Evolutionary conservation across 495 filamentous ascomycete genomes (phyloP).

Genomic region (Mytilinidion resinicola): DNA sequence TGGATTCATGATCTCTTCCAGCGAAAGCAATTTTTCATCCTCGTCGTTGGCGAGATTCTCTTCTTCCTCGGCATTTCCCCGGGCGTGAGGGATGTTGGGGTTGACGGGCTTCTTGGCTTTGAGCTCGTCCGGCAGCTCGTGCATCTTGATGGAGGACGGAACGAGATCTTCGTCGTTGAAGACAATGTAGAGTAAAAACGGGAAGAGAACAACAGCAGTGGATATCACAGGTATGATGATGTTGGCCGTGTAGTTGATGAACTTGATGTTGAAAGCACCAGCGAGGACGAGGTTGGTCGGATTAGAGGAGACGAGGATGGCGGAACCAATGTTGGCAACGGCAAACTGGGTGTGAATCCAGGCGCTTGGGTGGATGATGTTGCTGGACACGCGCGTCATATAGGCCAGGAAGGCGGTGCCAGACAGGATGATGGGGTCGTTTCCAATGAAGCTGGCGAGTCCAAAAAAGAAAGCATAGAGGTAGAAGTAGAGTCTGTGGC

Average conservation of each 20-base stretch:
- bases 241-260: conserved; percentile 61
- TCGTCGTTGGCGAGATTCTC: conserved; percentile 44
- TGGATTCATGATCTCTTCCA: conserved; percentile 67
- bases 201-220: conserved; percentile 57
- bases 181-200: conserved; percentile 57
- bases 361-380: conserved; percentile 57
- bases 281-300: conserved; percentile 67
- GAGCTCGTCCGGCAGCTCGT: conserved; percentile 53
- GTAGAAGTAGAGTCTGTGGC: conserved; percentile 59
- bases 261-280: conserved; percentile 60
- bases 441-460: conserved; percentile 61
- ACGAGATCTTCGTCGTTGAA: conserved; percentile 56
- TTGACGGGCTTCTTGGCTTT: conserved; percentile 52
- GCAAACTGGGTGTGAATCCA: conserved; percentile 67
- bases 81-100: conserved; percentile 58
- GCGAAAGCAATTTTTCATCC: conserved; percentile 47
- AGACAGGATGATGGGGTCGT: conserved; percentile 63
- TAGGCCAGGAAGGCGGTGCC: conserved; percentile 65
- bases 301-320: conserved; percentile 64
- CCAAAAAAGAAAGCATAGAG: conserved; percentile 61
- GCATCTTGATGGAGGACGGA: conserved; percentile 57
- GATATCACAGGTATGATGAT: conserved; percentile 62
- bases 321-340: conserved; percentile 60
- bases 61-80: conserved; percentile 49
- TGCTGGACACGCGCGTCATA: conserved; percentile 63